Percentiles rank a stretch among this genome's conserved stretches.
Evolutionary conservation across 2,329 filamentous ascomycete species (phyloP).

Genomic region (Pseudogymnoascus destructans): DNA sequence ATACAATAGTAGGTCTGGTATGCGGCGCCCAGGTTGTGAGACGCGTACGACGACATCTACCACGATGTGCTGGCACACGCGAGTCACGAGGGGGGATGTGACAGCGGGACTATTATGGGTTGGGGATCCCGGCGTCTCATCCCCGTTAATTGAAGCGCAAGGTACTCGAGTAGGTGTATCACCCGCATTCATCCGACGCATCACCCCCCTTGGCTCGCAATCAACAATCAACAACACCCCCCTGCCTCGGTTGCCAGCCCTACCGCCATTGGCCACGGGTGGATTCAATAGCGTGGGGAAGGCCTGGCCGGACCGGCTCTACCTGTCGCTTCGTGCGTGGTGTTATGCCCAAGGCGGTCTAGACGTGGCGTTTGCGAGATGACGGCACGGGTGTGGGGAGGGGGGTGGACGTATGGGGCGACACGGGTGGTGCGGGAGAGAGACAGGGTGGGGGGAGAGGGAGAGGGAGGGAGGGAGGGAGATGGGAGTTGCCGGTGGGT

Average conservation of each 20-base stretch:
- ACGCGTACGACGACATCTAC: background rate
- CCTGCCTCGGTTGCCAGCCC: no score
- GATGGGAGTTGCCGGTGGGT: background rate
- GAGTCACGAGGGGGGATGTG: background rate
- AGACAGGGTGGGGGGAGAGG: background rate
- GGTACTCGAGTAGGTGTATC: no score
- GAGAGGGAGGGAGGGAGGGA: background rate
- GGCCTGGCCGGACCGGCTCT: no score
- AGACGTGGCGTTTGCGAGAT: background rate
- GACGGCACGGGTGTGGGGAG: no score
- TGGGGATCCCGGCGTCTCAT: no score
- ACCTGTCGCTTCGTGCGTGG: background rate
- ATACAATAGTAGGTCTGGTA: background rate
- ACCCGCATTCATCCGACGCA: background rate
- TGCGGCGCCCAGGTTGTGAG: background rate
- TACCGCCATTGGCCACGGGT: background rate
- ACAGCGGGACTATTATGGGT: background rate
- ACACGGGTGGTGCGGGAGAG: background rate
- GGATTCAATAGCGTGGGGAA: background rate
- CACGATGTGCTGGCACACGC: background rate
- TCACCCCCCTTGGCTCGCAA: no score
- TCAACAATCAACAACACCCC: no score
- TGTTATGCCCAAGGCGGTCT: background rate
- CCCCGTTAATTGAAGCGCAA: background rate
- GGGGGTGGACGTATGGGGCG: background rate